Evolutionary conservation across 805 yeast species (phyloP).

Genomic region (Candida chilensis): DNA sequence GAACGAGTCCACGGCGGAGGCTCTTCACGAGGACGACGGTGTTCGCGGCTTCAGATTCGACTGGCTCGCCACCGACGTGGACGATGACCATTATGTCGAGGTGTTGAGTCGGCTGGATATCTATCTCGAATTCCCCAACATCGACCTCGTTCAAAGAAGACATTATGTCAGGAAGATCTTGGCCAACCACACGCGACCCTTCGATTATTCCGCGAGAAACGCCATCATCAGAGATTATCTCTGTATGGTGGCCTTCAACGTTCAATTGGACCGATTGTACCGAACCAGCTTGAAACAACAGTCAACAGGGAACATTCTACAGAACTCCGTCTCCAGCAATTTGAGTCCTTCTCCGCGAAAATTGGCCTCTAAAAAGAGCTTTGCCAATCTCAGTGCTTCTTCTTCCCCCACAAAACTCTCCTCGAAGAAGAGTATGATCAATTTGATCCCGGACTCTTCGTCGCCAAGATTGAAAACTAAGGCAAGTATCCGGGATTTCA

Average conservation of each 20-base stretch:
- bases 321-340: too few relatives aligned
- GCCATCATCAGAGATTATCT: conserved; percentile 39
- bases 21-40: conserved; percentile 1
- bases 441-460: too few relatives aligned
- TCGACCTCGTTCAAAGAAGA: conserved; percentile 21
- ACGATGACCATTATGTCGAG: conserved; percentile 35
- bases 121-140: conserved; percentile 46
- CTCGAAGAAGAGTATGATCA: too few relatives aligned
- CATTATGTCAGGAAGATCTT: conserved; percentile 26
- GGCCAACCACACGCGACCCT: conserved; percentile 7
- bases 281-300: conserved; percentile 32
- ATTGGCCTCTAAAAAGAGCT: too few relatives aligned
- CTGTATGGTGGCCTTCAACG: conserved; percentile 42
- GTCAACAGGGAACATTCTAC: too few relatives aligned
- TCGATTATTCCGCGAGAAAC: conserved; percentile 30
- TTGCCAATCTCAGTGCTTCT: too few relatives aligned
- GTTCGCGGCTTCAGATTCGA: conserved; percentile 10
- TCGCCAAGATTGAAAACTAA: too few relatives aligned
- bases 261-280: conserved; percentile 60
- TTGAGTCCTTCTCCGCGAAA: too few relatives aligned
- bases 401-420: too few relatives aligned
- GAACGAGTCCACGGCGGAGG: too few relatives aligned
- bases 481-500: too few relatives aligned
- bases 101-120: conserved; percentile 38
- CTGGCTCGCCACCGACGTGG: too few relatives aligned